Conservation (phyloP, 1,139 yeast species). For the Hansenula lynferdii region DNA sequence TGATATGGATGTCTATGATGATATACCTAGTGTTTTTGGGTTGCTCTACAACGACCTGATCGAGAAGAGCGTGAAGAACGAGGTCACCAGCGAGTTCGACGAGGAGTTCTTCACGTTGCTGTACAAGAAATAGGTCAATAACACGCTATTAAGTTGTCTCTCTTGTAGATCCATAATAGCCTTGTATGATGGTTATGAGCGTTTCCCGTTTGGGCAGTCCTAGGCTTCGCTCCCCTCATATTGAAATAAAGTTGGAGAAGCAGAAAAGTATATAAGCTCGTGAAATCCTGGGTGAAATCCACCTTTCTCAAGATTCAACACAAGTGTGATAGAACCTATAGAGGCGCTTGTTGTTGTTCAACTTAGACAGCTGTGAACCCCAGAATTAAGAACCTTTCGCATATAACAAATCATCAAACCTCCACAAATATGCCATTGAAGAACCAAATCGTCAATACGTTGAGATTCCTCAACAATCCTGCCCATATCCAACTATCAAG, state of each 20-base stretch:
- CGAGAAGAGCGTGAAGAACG: constrained; percentile 15
- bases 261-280: not conserved
- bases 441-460: no score
- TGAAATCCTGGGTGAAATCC: no score
- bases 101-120: constrained; percentile 15
- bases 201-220: not conserved
- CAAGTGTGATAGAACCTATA: no score
- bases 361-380: no score
- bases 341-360: no score
- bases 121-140: not conserved
- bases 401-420: no score
- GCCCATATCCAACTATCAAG: not conserved
- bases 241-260: not conserved
- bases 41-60: constrained; percentile 27
- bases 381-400: no score
- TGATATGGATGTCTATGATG: constrained; percentile 30
- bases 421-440: no score
- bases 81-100: constrained; percentile 20
- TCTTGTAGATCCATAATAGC: no score
- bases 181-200: not conserved
- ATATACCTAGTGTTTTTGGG: constrained; percentile 30
- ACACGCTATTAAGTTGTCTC: not conserved
- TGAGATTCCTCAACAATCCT: not conserved
- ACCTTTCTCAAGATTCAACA: no score
- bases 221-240: constrained; percentile 1